Base-by-base conservation (phyloP, 2,329 filamentous ascomycete genomes). In the Talaromyces verruculosus region DNA sequence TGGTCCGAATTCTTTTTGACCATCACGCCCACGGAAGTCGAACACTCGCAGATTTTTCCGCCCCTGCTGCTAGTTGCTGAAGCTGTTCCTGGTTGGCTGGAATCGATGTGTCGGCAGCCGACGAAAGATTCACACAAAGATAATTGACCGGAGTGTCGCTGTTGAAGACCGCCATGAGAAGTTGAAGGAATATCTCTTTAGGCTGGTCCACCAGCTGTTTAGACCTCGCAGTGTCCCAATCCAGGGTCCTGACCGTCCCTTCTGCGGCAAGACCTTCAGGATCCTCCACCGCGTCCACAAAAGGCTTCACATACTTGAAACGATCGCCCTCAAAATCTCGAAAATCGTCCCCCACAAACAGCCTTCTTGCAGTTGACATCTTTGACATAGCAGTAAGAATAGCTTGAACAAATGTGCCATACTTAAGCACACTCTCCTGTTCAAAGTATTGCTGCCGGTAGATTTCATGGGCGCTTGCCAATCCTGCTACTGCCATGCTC, bases 371-470 rank as follows among this genome's bases (percentile, higher is more conserved):
- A 58, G 53, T 58, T 19, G 53, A 35, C 53, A 58, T 58, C 33
- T 58, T 58, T 58, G 33, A 39, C 53, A 58, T 58, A 25, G 53
- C 53, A 58, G 53, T 39, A n/a, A 15, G 19, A 58, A 58, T 58
- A 39, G 53, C 33, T 58, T 25, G 53, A 61, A 45, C 39, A 61
- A 61, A 61, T 7, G 41, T 10, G 37, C 58, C 22, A 37, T 33
- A 39, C 33, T 61, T 30, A 45, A 61, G 41, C 58, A 61, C 37
- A 30, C 58, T 30, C 58, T 61, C 58, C 58, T 61, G 58, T 61
- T 39, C 58, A 19, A 58, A 58, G 53, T 39, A 58, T 17, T 58
- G 2, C n/a, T 58, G 53, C 5, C 53, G n/a, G 53, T 39, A 58
- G 35, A 25, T 58, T 17, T 39, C 53, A 58, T 58, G 53, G 25